Base-by-base conservation (phyloP, 2,329 filamentous ascomycete genomes). In the Phyllosticta ampelicida region DNA sequence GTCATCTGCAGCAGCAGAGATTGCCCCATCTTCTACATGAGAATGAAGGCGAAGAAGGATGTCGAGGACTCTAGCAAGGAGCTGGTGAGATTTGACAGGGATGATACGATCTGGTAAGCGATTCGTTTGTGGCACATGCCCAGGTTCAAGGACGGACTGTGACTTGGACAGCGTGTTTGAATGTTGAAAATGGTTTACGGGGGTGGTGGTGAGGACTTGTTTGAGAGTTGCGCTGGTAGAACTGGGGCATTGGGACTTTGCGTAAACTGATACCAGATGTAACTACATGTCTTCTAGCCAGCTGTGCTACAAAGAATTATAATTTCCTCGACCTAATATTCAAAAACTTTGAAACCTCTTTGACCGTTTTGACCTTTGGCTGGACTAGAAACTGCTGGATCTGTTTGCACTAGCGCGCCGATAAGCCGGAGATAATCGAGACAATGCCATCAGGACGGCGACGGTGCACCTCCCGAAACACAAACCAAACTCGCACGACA, bases 21-120 rank as follows among this genome's bases (percentile, higher is more conserved):
- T 77, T 99, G 94, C 70, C 94, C 94, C 0, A 99, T 99, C 68
- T 99, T 99, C 74, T 99, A 99, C 73, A 99, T 99, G 94, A 85
- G 94, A 4, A 99, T 99, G 94, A 99, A 99, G 80, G 92, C 92
- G 29, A 95, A 96, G 81, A 99, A 99, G 78, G 94, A 99, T 71
- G 85, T 97, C 48, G 92, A 97, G 73, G 94, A 99, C 75, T 86
- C 86, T 1, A 90, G 91, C 59, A 95, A 90, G 75, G 94, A 99
- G 72, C 73, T 99, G 66, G 82, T 82, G 65, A 79, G 94, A 65
- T 99, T 99, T 74, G 94, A 99, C 74, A 82, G 85, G 63, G 91
- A 96, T 73, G 82, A 84, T 66, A 86, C 87, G 59, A 82, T 89
- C 26, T 85, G 82, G 82, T 85, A 60, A 23, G 36, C 16, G 36